Percentiles rank a stretch among this genome's conserved stretches.
Conservation (phyloP, 139 green algal genomes). For the Dunaliella primolecta region DNA sequence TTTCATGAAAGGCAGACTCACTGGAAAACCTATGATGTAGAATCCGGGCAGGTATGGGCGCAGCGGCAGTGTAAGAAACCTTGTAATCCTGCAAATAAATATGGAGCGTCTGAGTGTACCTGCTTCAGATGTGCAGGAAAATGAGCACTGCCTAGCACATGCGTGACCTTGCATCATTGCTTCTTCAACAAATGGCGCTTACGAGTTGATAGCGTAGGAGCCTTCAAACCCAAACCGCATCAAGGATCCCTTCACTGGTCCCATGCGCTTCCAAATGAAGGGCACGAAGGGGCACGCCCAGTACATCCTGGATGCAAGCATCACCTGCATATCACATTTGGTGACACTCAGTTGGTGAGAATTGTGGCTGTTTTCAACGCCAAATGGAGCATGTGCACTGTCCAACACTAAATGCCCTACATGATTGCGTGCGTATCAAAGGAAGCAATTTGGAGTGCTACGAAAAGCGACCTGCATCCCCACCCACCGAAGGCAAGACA, state of each 20-base stretch:
- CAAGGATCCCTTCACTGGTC: slow-evolving; percentile 31
- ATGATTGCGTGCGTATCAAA: neutral
- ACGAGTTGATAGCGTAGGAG: slow-evolving; percentile 63
- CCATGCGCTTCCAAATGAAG: slow-evolving; percentile 42
- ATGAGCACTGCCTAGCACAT: too few relatives aligned
- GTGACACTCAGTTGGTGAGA: neutral
- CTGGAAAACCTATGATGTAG: slow-evolving; percentile 80
- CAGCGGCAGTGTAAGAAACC: slow-evolving; percentile 73
- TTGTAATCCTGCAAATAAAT: slow-evolving; percentile 26
- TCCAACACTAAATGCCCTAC: neutral
- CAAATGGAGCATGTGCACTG: slow-evolving; percentile 5
- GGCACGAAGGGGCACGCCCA: slow-evolving; percentile 73
- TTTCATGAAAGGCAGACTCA: too few relatives aligned
- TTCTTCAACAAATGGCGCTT: neutral
- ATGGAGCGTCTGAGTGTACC: too few relatives aligned
- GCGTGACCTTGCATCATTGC: neutral
- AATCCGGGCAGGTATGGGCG: slow-evolving; percentile 65
- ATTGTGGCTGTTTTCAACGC: neutral
- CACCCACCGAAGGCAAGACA: slow-evolving; percentile 39
- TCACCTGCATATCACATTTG: neutral
- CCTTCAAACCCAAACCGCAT: slow-evolving; percentile 57
- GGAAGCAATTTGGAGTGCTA: too few relatives aligned
- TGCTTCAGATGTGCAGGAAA: too few relatives aligned
- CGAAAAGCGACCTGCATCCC: too few relatives aligned
- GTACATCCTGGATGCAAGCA: slow-evolving; percentile 49